Evolutionary conservation across 75 land plant species (phyloP), one percentile per base, ranked within the genome.

Genomic region (Chamaecyparis obtusa): DNA sequence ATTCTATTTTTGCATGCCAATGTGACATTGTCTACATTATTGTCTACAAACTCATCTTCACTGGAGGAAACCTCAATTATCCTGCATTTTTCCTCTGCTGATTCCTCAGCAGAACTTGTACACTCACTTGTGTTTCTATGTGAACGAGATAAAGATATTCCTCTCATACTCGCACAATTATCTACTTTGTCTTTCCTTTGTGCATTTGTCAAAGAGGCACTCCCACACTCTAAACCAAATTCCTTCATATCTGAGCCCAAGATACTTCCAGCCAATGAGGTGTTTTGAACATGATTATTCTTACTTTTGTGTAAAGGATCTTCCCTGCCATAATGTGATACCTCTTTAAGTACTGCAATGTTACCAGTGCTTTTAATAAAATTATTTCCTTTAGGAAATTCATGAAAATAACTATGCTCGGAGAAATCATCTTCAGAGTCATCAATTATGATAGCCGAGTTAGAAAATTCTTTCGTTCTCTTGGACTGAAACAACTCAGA

Each of bases 341-440:
- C 44, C 32, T 27, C 83, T 27, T 80, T 39, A 41, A 9, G 49
- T 44, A 44, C 3, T 24, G 49, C 2, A 5, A 80, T 80, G 10
- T 80, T 44, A 80, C 32, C n/a, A 44, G 10, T 80, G 49, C 83
- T 80, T 77, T 41, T 21, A 27, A 27, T 9, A 9, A 44, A 27
- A 21, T 36, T 78, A 33, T 78, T 78, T 78, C 41, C 41, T 78
- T 39, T 33, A 78, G 39, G 81, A 17, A 39, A 17, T 36, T 17
- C 81, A 39, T 78, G 81, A 39, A 78, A 60, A 78, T 19, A 78
- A 78, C 44, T 39, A 43, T 78, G 43, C 21, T 78, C 81, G 17
- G 43, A 15, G 81, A 15, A 78, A 15, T 78, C 81, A 78, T 78
- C 81, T 78, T 36, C 81, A 39, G 81, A 39, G 41, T 78, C 81